Base-by-base conservation (phyloP, 306 rosid species). In the Ammopiptanthus mongolicus region DNA sequence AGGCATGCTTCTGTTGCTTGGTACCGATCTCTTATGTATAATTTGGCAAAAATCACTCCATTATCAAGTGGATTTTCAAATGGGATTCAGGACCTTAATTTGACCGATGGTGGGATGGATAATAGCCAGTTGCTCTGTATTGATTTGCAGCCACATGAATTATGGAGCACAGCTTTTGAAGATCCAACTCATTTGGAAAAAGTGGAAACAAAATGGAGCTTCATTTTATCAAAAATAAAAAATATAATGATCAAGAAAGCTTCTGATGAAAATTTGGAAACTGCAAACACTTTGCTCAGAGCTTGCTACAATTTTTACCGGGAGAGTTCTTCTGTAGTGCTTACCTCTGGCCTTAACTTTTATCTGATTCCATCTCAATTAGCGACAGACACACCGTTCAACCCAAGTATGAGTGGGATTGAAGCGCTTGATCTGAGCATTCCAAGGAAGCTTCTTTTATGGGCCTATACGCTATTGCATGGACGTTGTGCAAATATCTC, bases 371-470 rank as follows among this genome's bases (percentile, higher is more conserved):
- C 90, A 28, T 77, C 82, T 75, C 90, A 88, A 79, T 68, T 82
- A 65, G 87, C 82, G 44, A 79, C 78, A 52, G 93, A 78, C 77
- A 74, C 80, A 46, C 91, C 85, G 14, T 80, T 91, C 69, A 82
- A 82, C 53, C 91, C 90, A 42, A 83, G 66, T 75, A 60, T 68
- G 71, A 80, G 83, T 50, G 98, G 95, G 76, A 81, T 66, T 80
- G 98, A 95, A 82, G 82, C 84, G 48, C 89, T 95, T 80, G 98
- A 95, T 83, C 85, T 95, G 50, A 91, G 96, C 95, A 88, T 90
- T 79, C 96, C 96, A 44, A 95, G 98, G 88, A 95, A 95, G 87
- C 96, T 95, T 88, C 97, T 95, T 39, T 82, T 95, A 89, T 95
- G 98, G 98, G 93, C 98, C 50, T 91, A 86, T 74, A 81, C 85